Evolutionary conservation across 1,139 yeast species (phyloP).

Genomic region (Protomyces inouyei): DNA sequence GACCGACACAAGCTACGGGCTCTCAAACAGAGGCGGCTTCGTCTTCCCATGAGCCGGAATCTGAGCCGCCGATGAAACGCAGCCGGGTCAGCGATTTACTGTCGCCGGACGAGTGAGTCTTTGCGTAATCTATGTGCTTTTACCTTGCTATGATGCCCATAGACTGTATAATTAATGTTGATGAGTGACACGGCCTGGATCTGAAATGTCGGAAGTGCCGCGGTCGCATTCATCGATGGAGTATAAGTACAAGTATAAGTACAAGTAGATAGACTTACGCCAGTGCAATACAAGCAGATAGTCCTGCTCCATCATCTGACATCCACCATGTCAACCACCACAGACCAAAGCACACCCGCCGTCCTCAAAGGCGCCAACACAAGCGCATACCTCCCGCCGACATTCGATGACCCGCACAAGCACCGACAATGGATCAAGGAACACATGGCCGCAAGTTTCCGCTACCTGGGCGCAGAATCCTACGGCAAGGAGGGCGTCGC

Average conservation of each 20-base stretch:
- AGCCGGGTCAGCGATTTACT: background rate
- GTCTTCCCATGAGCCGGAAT: background rate
- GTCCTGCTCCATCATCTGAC: no score
- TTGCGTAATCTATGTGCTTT: no score
- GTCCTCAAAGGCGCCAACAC: background rate
- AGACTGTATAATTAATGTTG: no score
- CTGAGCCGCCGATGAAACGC: background rate
- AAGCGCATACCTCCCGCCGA: background rate
- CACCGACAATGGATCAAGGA: slow-evolving; percentile 61
- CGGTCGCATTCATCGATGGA: no score
- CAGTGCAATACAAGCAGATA: no score
- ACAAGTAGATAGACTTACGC: no score
- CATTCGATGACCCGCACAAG: slow-evolving; percentile 35
- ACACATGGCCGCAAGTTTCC: slow-evolving; percentile 57
- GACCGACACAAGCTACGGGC: no score
- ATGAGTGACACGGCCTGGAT: no score
- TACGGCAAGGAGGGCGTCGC: slow-evolving; percentile 53
- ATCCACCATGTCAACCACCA: background rate
- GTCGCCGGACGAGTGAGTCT: background rate
- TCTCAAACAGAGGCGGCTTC: no score
- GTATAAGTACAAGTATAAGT: no score
- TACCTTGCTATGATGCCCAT: no score
- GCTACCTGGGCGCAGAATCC: background rate
- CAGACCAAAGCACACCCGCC: background rate
- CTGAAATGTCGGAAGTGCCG: no score